Evolutionary conservation across 306 rosid genomes (phyloP).

Genomic region (Gillenia trifoliata): DNA sequence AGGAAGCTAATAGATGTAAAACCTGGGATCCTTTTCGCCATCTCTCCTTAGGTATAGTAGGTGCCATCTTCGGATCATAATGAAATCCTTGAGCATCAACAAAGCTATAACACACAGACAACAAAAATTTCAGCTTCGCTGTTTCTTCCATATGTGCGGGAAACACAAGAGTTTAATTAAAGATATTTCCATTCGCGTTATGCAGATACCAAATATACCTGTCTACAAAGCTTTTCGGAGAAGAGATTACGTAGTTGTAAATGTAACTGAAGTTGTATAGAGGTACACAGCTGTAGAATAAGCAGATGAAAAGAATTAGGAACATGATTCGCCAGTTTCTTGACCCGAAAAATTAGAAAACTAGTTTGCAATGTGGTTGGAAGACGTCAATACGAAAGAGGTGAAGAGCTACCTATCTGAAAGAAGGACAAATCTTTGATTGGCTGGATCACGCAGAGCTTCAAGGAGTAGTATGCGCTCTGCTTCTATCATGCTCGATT

Average conservation of each 20-base stretch:
- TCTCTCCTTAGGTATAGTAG: not conserved
- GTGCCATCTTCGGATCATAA: conserved; percentile 8
- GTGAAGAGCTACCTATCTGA: conserved; percentile 7
- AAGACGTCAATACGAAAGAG: not conserved
- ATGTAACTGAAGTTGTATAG: conserved; percentile 12
- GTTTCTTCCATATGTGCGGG: not conserved
- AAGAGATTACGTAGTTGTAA: conserved; percentile 4
- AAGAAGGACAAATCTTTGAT: conserved; percentile 13
- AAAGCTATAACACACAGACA: not conserved
- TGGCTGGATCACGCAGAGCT: conserved; percentile 3
- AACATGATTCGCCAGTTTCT: no score
- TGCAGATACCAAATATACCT: conserved; percentile 1
- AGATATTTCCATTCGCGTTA: not conserved
- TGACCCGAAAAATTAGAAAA: not conserved
- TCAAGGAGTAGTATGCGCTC: conserved; percentile 34
- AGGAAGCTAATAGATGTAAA: not conserved
- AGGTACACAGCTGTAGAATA: conserved; percentile 7
- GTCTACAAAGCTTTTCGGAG: conserved; percentile 7
- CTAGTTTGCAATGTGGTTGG: not conserved
- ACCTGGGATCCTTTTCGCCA: conserved; percentile 22
- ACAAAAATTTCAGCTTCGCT: not conserved
- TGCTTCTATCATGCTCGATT: conserved; percentile 49
- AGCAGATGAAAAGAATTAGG: not conserved
- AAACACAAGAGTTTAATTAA: not conserved
- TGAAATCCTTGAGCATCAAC: conserved; percentile 2